Evolutionary conservation across 352 stramenopile genomes (phyloP), one percentile per base, ranked within the genome.

Genomic region (Phytophthora tentaculata): DNA sequence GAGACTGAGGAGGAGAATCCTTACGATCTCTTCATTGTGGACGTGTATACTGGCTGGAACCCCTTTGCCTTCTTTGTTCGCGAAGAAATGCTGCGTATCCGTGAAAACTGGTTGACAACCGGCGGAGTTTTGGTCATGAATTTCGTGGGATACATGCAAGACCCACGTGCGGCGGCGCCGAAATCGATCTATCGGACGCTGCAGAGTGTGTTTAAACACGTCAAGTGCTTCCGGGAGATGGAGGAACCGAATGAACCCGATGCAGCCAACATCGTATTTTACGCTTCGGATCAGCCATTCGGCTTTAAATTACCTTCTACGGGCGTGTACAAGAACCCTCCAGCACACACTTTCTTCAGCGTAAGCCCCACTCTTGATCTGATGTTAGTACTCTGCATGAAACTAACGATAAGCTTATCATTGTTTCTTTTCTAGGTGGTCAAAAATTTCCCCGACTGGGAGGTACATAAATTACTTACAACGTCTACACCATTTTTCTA

Each of bases 1-100:
- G 17, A 73, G 24, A 49, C 35, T 2, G 3, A 65, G 6, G 43
- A 58, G 9, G 43, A 62, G 13, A 64, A 80, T 2, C 54, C 55
- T 4, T 90, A 92, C 56, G 83, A 90, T 52, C 54, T 86, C 6
- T 77, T 90, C 43, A 79, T 88, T 60, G 80, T 92, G 54, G 76
- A 90, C 55, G 82, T 90, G 29, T 90, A 92, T 71, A 90, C 81
- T 9, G 79, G 79, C 23, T 91, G 77, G 79, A 92, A 92, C 56
- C 84, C 84, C 0, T 79, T 92, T 47, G 71, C 71, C 29, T 92
- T 92, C 61, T 90, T 91, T 61, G 65, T 86, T 19, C 77, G 76
- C n/a, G 84, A 92, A 24, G 64, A 86, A 13, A 77, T 92, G 56
- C 26, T 77, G 32, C 71, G 57, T 9, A 45, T 92, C 51, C 77